These are phyloP conservation scores for Coleophoma eucalyptorum DNA, from an alignment of 2,329 filamentous ascomycete species.

Conservation along the genomic window DNA sequence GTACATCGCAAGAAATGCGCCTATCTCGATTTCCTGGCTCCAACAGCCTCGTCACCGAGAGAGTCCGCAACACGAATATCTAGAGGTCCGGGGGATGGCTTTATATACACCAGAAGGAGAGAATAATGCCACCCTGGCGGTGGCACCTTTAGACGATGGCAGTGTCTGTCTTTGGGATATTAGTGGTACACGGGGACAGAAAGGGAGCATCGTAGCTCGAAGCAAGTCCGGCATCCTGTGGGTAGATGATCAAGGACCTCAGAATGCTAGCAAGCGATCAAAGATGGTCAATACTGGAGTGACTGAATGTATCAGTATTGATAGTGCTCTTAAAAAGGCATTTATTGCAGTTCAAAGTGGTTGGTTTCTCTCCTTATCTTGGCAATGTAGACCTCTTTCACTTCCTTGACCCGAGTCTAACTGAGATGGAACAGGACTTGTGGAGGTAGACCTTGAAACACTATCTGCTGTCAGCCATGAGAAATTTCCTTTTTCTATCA, in stretches of 20 bases:
- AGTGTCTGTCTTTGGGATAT: constrained; percentile 86
- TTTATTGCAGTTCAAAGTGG: constrained; percentile 77
- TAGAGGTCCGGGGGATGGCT: constrained; percentile 72
- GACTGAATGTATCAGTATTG: constrained; percentile 79
- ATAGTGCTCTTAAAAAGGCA: constrained; percentile 61
- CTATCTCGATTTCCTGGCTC: constrained; percentile 74
- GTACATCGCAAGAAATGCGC: constrained; percentile 77
- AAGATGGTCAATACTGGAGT: constrained; percentile 70
- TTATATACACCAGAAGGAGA: constrained; percentile 54
- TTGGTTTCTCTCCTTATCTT: constrained; percentile 29
- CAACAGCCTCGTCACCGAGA: constrained; percentile 51
- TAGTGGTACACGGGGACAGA: constrained; percentile 46
- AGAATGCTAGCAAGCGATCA: constrained; percentile 39
- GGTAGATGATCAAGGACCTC: constrained; percentile 39
- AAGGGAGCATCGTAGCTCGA: constrained; percentile 60
- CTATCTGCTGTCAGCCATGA: constrained; percentile 66
- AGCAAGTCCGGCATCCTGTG: constrained; percentile 67
- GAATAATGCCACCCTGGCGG: constrained; percentile 53
- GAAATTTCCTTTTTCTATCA: constrained; percentile 78
- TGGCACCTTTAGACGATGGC: constrained; percentile 81
- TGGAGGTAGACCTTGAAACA: constrained; percentile 77
- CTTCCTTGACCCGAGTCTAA: no score
- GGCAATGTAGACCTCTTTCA: no score
- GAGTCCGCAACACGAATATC: constrained; percentile 37
- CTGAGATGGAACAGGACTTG: constrained; percentile 44